Conservation (phyloP, 176 grass and related monocot species). For the Puya raimondii region DNA sequence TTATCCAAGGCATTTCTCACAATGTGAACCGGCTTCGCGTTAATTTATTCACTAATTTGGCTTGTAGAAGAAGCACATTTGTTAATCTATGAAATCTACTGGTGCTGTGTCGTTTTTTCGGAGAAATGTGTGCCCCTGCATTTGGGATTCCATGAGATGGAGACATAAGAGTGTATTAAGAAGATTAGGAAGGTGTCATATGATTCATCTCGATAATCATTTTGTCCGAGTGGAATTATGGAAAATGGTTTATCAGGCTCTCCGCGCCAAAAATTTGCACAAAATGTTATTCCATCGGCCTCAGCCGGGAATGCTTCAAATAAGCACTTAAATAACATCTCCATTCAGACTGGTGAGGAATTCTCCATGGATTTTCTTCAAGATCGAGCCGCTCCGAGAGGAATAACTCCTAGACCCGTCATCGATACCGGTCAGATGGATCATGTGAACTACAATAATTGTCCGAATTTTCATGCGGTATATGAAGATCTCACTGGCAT, state of each 20-base stretch:
- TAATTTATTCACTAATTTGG: not conserved
- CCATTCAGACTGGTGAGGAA: conserved; percentile 6
- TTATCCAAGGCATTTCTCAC: not conserved
- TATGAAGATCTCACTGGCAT: conserved; percentile 43
- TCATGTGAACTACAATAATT: conserved; percentile 5
- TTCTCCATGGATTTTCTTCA: conserved; percentile 16
- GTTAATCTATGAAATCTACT: not conserved
- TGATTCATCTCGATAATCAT: not conserved
- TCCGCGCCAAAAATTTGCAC: not conserved
- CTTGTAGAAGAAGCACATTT: not conserved
- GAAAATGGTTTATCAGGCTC: not conserved
- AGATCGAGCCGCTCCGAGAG: not conserved
- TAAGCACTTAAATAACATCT: not conserved
- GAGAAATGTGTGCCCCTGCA: not conserved
- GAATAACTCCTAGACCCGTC: not conserved
- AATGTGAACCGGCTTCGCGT: not conserved
- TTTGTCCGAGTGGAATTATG: not conserved
- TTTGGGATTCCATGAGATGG: not conserved
- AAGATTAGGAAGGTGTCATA: not conserved
- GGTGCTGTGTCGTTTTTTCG: not conserved
- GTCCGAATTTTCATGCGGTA: conserved; percentile 17
- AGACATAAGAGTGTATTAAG: not conserved
- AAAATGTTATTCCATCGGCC: not conserved
- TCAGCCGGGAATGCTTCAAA: not conserved
- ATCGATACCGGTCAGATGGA: not conserved